phyloP scores from a whole-genome alignment of 768 basidiomycete genomes.

The Tephrocybe sp. region DNA sequence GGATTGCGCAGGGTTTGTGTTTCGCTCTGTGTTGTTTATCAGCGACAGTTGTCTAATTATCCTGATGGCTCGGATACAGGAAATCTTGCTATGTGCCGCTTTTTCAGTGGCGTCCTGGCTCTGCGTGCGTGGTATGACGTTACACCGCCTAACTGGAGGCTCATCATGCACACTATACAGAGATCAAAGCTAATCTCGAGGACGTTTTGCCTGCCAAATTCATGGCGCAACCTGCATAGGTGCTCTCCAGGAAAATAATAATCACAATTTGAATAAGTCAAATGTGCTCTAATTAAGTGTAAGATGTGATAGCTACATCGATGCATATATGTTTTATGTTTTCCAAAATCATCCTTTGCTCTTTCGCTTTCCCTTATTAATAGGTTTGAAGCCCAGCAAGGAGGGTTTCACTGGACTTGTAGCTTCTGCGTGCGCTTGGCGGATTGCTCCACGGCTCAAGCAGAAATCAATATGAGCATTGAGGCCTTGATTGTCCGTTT shows the following conservation, averaged over 20 bases:
- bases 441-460: conserved; percentile 75
- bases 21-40: no score
- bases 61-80: no score
- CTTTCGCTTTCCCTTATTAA: conserved; percentile 10
- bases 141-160: not conserved
- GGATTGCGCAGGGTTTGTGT: conserved; percentile 58
- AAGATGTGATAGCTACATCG: no score
- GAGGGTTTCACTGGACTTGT: conserved; percentile 15
- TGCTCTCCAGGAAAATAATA: no score
- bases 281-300: not conserved
- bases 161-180: not conserved
- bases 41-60: not conserved
- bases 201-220: conserved; percentile 8
- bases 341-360: not conserved
- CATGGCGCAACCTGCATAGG: not conserved
- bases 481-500: conserved; percentile 72
- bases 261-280: no score
- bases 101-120: conserved; percentile 34
- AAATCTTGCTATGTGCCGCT: conserved; percentile 39
- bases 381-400: conserved; percentile 5
- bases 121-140: conserved; percentile 48
- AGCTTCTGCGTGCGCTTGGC: conserved; percentile 60
- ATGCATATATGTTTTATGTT: no score
- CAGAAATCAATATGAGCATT: conserved; percentile 93
- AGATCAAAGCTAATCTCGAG: conserved; percentile 22